A percentile compares a stretch with the other conserved stretches of the same genome.
Conservation (phyloP, 495 filamentous ascomycete species). For the Hypoxylon cercidicola region DNA sequence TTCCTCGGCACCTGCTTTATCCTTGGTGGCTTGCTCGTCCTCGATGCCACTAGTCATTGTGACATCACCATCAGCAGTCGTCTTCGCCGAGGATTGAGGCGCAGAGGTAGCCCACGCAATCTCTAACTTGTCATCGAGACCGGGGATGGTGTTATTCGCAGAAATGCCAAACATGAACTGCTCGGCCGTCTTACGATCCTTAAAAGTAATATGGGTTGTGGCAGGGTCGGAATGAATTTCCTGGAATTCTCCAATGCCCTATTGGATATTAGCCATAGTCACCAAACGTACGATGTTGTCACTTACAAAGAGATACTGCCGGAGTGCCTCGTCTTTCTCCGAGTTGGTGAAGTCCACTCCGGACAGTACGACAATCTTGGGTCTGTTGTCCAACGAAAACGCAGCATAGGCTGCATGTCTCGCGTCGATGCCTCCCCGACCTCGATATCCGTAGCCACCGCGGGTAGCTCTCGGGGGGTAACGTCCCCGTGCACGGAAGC, state of each 20-base stretch:
- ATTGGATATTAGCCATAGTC: conserved; percentile 33
- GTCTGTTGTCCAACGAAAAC: conserved; percentile 87
- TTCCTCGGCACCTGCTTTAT: conserved; percentile 15
- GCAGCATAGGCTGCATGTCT: conserved; percentile 66
- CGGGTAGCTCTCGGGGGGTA: conserved; percentile 58
- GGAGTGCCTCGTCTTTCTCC: conserved; percentile 82
- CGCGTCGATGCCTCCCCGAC: conserved; percentile 62
- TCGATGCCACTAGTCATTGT: conserved; percentile 18
- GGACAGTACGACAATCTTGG: conserved; percentile 77
- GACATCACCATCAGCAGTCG: conserved; percentile 16
- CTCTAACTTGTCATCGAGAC: conserved; percentile 77
- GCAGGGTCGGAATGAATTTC: conserved; percentile 74
- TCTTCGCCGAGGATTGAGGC: conserved; percentile 23
- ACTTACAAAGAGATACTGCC: conserved; percentile 87
- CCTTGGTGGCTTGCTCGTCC: conserved; percentile 20
- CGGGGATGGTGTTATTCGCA: conserved; percentile 70
- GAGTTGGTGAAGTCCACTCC: conserved; percentile 72
- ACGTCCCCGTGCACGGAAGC: conserved; percentile 55
- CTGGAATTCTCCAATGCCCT: conserved; percentile 88
- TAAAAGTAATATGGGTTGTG: conserved; percentile 77
- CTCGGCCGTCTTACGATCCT: conserved; percentile 89
- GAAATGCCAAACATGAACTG: conserved; percentile 75
- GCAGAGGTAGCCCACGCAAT: conserved; percentile 71
- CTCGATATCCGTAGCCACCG: conserved; percentile 66
- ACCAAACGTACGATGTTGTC: background rate